These are phyloP conservation scores for Monosporascus sp. DNA, from an alignment of 2,329 filamentous ascomycete species.

Conservation along the genomic window DNA sequence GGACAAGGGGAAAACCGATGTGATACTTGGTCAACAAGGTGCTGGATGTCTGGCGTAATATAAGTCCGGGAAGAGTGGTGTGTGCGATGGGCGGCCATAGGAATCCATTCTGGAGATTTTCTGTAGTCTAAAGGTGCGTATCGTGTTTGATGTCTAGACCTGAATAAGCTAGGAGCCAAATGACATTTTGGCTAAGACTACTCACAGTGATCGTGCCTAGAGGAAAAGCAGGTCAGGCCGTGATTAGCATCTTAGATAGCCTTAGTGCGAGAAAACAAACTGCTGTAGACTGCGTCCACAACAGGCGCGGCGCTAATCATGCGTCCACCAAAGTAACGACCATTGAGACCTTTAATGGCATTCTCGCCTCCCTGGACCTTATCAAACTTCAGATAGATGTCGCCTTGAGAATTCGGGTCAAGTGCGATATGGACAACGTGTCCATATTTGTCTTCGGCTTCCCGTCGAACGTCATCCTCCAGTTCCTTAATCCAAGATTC, in stretches of 20 bases:
- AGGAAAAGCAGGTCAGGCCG: constrained; percentile 38
- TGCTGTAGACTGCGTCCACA: constrained; percentile 98
- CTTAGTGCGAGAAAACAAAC: constrained; percentile 82
- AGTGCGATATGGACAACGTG: constrained; percentile 95
- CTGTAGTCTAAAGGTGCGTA: neutral
- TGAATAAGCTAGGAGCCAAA: neutral
- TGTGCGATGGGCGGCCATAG: neutral
- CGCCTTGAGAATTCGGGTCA: constrained; percentile 88
- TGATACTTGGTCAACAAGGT: constrained; percentile 12
- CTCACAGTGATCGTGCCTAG: constrained; percentile 38
- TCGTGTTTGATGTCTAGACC: neutral
- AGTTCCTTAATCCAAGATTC: constrained; percentile 89
- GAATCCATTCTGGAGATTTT: neutral
- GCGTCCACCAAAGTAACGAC: constrained; percentile 87
- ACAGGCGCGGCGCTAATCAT: constrained; percentile 93
- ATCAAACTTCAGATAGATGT: constrained; percentile 98
- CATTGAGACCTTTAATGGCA: constrained; percentile 95
- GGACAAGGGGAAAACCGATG: constrained; percentile 13
- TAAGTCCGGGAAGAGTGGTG: neutral
- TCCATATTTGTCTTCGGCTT: constrained; percentile 94
- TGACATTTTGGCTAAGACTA: neutral
- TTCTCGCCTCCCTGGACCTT: constrained; percentile 93
- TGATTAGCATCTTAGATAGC: constrained; percentile 65
- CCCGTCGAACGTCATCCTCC: constrained; percentile 85
- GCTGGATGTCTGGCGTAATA: constrained; percentile 8